Base-by-base conservation (phyloP, 1,284 basidiomycete genomes). In the Tausonia pullulans region DNA sequence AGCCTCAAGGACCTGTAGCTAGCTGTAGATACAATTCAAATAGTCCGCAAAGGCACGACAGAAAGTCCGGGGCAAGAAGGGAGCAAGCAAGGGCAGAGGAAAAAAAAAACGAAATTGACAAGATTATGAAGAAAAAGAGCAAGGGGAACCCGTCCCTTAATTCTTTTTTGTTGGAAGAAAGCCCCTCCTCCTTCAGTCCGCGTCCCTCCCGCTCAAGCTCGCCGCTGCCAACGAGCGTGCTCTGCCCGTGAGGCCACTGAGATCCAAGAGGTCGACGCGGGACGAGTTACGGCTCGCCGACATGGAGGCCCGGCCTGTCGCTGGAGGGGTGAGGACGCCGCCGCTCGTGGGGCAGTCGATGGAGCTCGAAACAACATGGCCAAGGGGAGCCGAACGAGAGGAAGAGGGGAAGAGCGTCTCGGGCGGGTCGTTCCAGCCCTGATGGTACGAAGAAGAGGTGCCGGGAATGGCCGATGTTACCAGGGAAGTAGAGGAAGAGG, bases 361-460 rank as follows among this genome's bases (percentile, higher is more conserved):
- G 60, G 16, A 13, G 40, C 51, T 50, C n/a, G 16, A 44, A 39
- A 39, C 39, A 52, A 13, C 7, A 9, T 9, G n/a, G 43, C 27
- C 10, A 44, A 4, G 9, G 16, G 48, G 4, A 10, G 48, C 51
- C 5, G 40, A 13, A 16, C 53, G 14, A 27, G 51, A 27, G 39
- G 41, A 9, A 8, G 52, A 62, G 41, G 52, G 9, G 43, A 65
- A 46, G 13, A 65, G 8, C 6, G 58, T 60, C n/a, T 16, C 48
- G 3, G 64, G 64, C 7, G 52, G 44, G 16, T 65, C 64, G 50
- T 65, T 65, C 64, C 64, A 65, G 1, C 64, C 64, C 4, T 50
- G 14, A 16, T 13, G n/a, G 51, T 27, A 11, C 6, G 14, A 46
- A 43, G 10, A 13, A 44, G 27, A 44, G 39, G n/a, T 43, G 8